Evolutionary conservation across 1,284 basidiomycete species (phyloP).

Genomic region (Cutaneotrichosporon dermatis): DNA sequence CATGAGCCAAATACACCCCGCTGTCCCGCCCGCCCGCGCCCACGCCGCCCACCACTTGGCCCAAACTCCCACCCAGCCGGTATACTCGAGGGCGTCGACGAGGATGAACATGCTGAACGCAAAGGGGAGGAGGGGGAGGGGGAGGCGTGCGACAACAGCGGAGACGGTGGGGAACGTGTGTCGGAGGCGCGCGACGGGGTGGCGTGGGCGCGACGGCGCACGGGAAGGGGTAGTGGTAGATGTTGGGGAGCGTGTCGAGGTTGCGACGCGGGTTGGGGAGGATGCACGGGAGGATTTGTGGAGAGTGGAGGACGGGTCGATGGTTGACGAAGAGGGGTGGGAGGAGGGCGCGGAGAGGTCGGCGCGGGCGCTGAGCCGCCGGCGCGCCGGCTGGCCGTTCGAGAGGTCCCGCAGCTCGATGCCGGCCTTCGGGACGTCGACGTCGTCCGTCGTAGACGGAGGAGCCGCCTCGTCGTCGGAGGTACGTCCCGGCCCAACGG

Average conservation of each 20-base stretch:
- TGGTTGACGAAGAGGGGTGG: neutral
- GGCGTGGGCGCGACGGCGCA: neutral
- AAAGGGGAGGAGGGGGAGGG: constrained; percentile 66
- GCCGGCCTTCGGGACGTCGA: too few relatives aligned
- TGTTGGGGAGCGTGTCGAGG: constrained; percentile 1
- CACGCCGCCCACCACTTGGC: constrained; percentile 63
- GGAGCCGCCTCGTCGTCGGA: neutral
- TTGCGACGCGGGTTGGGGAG: constrained; percentile 30
- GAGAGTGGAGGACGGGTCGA: neutral
- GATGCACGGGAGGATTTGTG: constrained; percentile 4
- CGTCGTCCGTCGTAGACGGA: neutral
- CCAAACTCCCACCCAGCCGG: constrained; percentile 90
- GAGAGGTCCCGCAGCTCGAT: too few relatives aligned
- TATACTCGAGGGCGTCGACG: constrained; percentile 73
- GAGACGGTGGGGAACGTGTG: constrained; percentile 68
- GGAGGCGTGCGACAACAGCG: constrained; percentile 59
- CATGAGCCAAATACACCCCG: constrained; percentile 53
- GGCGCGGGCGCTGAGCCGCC: too few relatives aligned
- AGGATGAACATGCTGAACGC: constrained; percentile 94
- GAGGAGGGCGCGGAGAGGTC: neutral
- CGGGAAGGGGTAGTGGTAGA: neutral
- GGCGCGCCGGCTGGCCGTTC: neutral
- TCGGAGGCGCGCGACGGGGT: constrained; percentile 23
- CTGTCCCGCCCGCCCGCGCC: constrained; percentile 48
- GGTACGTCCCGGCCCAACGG: neutral